Percentiles rank a stretch among this genome's conserved stretches.
These are phyloP conservation scores for Russula griseocarnosa DNA, from an alignment of 768 basidiomycete species.

Conservation along the genomic window DNA sequence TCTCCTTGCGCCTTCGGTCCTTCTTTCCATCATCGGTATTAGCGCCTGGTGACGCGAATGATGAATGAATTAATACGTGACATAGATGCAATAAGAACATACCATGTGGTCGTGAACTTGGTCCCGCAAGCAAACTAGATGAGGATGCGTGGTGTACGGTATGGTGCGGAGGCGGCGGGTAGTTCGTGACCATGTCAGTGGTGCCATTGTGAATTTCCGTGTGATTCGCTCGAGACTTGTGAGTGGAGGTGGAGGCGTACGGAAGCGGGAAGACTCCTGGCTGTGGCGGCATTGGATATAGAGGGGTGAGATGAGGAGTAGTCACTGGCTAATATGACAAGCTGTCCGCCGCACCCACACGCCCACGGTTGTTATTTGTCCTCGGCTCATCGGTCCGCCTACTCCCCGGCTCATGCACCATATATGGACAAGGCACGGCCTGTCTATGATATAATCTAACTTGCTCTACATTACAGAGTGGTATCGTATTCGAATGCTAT, in stretches of 20 bases:
- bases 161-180: slow-evolving; percentile 42
- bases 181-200: slow-evolving; percentile 34
- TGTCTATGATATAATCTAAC: slow-evolving; percentile 8
- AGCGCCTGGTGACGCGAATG: slow-evolving; percentile 22
- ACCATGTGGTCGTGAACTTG: slow-evolving; percentile 19
- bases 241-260: slow-evolving; percentile 48
- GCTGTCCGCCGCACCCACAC: background rate
- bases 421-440: background rate
- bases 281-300: slow-evolving; percentile 56
- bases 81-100: background rate
- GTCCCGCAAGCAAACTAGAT: slow-evolving; percentile 39
- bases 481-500: background rate
- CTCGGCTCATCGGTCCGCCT: background rate
- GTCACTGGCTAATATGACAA: background rate
- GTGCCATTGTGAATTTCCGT: slow-evolving; percentile 32
- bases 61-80: slow-evolving; percentile 7
- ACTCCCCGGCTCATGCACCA: background rate
- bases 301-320: background rate
- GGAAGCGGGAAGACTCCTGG: slow-evolving; percentile 64
- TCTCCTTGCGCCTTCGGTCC: slow-evolving; percentile 65
- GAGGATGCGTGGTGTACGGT: slow-evolving; percentile 42
- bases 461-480: slow-evolving; percentile 19
- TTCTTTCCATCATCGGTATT: slow-evolving; percentile 47
- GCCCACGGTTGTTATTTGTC: background rate
- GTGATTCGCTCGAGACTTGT: slow-evolving; percentile 38